A percentile compares a stretch with the other conserved stretches of the same genome.
phyloP scores from a whole-genome alignment of 305 asterid species.

The Plantago coronopus region DNA sequence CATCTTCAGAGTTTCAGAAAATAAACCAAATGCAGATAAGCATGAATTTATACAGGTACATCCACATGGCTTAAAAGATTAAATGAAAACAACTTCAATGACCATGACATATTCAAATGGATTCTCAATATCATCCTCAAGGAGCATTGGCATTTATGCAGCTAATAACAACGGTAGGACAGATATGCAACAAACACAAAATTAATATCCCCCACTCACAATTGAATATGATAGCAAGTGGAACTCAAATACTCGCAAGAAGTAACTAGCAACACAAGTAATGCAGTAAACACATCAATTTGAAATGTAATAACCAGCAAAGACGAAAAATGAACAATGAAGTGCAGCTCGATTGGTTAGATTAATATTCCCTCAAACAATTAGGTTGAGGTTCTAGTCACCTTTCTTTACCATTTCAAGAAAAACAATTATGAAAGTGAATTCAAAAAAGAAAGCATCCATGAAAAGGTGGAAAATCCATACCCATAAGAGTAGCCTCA shows the following conservation, averaged over 20 bases:
- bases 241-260: background rate
- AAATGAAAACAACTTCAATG: background rate
- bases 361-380: too few relatives aligned
- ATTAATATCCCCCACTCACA: background rate
- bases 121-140: background rate
- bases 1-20: background rate
- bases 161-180: background rate
- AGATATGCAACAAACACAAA: too few relatives aligned
- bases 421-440: too few relatives aligned
- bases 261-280: background rate
- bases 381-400: too few relatives aligned
- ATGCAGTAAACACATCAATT: background rate
- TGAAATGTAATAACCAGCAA: background rate
- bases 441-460: constrained; percentile 5
- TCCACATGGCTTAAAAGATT: background rate
- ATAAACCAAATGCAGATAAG: background rate
- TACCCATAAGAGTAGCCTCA: constrained; percentile 97
- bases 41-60: background rate
- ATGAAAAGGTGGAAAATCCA: constrained; percentile 7
- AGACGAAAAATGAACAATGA: too few relatives aligned
- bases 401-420: too few relatives aligned
- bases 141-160: background rate
- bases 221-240: constrained; percentile 2
- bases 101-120: background rate
- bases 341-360: too few relatives aligned